phyloP scores from a whole-genome alignment of 345 rosid genomes.

The Lepidium africanum region DNA sequence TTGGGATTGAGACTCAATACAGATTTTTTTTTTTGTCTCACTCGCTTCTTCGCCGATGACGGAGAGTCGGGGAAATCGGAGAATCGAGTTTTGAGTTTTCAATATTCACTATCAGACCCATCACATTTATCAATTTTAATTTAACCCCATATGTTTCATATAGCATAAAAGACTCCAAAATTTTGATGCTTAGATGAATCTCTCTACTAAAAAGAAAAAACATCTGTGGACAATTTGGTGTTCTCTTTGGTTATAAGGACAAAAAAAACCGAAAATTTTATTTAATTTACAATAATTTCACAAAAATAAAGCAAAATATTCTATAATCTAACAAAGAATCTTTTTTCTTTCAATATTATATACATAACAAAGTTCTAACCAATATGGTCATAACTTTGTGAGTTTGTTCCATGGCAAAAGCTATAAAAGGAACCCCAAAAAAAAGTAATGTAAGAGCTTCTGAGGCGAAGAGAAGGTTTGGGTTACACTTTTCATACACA shows the following conservation, averaged over 20 bases:
- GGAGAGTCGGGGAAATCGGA: not conserved
- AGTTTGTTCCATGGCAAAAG: not conserved
- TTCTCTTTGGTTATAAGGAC: not conserved
- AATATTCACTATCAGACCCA: not conserved
- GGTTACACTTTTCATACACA: constrained; percentile 11
- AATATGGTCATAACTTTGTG: not conserved
- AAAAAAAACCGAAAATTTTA: not conserved
- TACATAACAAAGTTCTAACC: not conserved
- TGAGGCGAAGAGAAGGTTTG: constrained; percentile 7
- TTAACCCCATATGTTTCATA: not conserved
- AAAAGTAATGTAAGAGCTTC: not conserved
- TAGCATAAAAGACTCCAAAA: not conserved
- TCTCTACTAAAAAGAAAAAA: not conserved
- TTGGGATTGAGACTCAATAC: not conserved
- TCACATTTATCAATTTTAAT: not conserved
- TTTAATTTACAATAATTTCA: not conserved
- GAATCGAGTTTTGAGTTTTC: not conserved
- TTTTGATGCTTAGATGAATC: not conserved
- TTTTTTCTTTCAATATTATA: not conserved
- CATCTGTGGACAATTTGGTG: not conserved
- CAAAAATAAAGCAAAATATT: not conserved
- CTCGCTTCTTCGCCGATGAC: constrained; percentile 7
- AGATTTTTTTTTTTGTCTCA: not conserved
- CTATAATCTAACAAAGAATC: not conserved
- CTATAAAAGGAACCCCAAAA: not conserved